phyloP scores from a whole-genome alignment of 2,329 filamentous ascomycete genomes.

The Exophiala spinifera region DNA sequence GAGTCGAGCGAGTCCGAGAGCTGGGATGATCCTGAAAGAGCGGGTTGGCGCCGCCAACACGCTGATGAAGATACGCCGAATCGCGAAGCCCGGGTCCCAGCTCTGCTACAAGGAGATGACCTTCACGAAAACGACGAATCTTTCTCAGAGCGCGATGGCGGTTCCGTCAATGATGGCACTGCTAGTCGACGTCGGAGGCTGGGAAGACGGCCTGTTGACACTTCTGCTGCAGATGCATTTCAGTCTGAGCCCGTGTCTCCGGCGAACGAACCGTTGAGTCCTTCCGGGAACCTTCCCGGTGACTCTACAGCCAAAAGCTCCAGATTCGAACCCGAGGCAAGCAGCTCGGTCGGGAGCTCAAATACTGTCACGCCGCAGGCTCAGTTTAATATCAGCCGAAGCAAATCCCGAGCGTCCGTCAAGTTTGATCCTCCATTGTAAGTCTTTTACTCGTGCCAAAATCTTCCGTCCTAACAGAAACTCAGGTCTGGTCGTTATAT shows the following conservation, averaged over 20 bases:
- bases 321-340: conserved; percentile 31
- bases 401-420: conserved; percentile 81
- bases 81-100: conserved; percentile 12
- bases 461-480: conserved; percentile 3
- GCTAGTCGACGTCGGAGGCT: conserved; percentile 5
- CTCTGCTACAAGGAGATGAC: conserved; percentile 16
- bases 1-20: conserved; percentile 24
- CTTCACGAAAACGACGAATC: conserved; percentile 16
- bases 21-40: conserved; percentile 5
- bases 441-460: conserved; percentile 30
- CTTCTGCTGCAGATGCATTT: neutral
- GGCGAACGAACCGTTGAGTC: conserved; percentile 1
- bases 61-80: conserved; percentile 13
- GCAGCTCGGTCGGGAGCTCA: conserved; percentile 27
- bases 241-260: neutral
- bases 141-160: conserved; percentile 7
- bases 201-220: neutral
- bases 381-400: conserved; percentile 76
- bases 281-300: neutral
- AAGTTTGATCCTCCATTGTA: conserved; percentile 75
- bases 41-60: conserved; percentile 10
- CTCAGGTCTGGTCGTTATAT: conserved; percentile 67
- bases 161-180: neutral
- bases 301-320: conserved; percentile 15
- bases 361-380: conserved; percentile 71